phyloP scores from a whole-genome alignment of 257 asterid species.

The Datura wrightii region DNA sequence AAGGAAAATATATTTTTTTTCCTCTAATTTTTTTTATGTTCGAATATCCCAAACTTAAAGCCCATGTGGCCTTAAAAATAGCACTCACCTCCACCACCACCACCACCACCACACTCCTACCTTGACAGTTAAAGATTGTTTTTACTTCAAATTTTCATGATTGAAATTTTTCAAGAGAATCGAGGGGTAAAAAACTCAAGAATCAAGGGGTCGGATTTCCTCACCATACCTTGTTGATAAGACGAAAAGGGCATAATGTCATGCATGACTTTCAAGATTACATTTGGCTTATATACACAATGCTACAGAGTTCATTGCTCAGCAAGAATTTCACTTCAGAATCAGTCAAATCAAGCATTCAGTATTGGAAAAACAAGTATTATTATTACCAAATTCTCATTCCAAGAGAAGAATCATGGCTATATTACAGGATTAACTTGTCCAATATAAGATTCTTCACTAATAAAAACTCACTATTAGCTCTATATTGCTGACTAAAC shows the following conservation, averaged over 20 bases:
- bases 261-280: background rate
- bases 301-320: background rate
- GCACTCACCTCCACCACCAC: too few species aligned
- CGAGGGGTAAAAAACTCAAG: too few species aligned
- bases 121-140: too few species aligned
- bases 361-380: background rate
- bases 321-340: background rate
- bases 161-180: too few species aligned
- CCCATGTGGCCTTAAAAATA: too few species aligned
- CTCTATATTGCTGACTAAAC: background rate
- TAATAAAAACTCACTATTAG: background rate
- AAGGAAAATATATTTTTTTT: too few species aligned
- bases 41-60: too few species aligned
- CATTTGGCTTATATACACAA: background rate
- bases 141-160: too few species aligned
- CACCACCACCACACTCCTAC: too few species aligned
- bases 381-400: background rate
- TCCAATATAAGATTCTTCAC: background rate
- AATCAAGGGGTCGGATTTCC: background rate
- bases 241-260: background rate
- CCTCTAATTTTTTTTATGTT: too few species aligned
- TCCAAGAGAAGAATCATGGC: background rate
- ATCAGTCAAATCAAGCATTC: background rate
- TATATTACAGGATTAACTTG: background rate
- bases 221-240: background rate